Evolutionary conservation across 345 rosid genomes (phyloP).

Genomic region (Gossypium longicalyx): DNA sequence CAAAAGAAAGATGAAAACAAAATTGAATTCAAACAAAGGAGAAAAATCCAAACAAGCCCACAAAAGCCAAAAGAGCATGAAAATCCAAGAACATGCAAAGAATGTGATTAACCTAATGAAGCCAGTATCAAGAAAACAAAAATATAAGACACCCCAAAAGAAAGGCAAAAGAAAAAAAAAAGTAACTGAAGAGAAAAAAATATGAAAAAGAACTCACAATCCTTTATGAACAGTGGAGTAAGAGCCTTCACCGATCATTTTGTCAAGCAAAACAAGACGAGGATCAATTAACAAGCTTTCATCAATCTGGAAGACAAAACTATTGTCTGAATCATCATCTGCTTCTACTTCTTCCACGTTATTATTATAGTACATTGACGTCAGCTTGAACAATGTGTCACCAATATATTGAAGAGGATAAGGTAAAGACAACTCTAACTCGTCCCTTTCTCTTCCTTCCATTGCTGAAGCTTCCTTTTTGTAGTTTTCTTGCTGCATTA

Average conservation of each 20-base stretch:
- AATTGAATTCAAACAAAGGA: neutral
- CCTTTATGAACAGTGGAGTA: conserved; percentile 44
- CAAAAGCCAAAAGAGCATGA: conserved; percentile 5
- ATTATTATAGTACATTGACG: conserved; percentile 6
- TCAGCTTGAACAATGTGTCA: neutral
- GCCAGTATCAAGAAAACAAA: neutral
- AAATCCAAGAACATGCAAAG: conserved; percentile 15
- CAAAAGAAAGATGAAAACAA: neutral
- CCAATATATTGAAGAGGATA: neutral
- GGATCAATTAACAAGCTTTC: conserved; percentile 39
- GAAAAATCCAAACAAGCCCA: neutral
- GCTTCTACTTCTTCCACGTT: conserved; percentile 15
- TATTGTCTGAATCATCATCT: conserved; percentile 10
- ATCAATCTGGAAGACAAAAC: conserved; percentile 35
- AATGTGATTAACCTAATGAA: conserved; percentile 16
- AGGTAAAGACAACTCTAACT: neutral
- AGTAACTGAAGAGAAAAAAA: neutral
- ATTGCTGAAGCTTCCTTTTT: conserved; percentile 11
- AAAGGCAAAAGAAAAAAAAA: neutral
- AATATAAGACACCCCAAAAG: neutral
- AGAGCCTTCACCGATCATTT: conserved; percentile 53
- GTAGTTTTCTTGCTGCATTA: conserved; percentile 7
- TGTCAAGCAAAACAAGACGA: conserved; percentile 19
- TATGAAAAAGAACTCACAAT: conserved; percentile 31
- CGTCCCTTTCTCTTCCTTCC: neutral